Evolutionary conservation across 2,329 filamentous ascomycete species (phyloP), one percentile per base, ranked within the genome.

Genomic region (Iodosphaeria phyllophila): DNA sequence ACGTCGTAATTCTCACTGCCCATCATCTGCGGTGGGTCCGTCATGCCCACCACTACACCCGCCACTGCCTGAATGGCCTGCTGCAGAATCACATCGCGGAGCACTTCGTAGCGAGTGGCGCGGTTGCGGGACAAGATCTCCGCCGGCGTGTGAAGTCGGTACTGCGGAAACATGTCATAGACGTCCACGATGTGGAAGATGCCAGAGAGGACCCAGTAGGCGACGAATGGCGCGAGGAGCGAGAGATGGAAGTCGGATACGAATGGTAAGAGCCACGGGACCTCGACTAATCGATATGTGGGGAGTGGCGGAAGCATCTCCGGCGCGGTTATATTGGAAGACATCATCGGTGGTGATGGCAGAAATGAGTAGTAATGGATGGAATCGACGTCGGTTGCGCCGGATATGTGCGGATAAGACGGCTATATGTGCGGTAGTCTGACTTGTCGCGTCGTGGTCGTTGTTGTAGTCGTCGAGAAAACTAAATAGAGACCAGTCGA

Each of bases 101-200:
- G 69, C 4, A 92, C 83, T 41, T 93, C 75, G 53, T 67, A 79
- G 33, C 82, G 70, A 23, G 77, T 68, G 26, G 82, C 86, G 42
- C 80, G 80, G 51, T 93, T 93, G 39, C 84, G 70, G 49, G 80
- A 79, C 18, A 73, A 47, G 33, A 95, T 76, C 51, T 95, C 86
- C 26, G 82, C 83, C 9, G 89, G 89, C 0, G 89, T 95, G 53
- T 98, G 89, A 20, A 98, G 62, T 33, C 89, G 76, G 53, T 95
- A 93, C 41, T 91, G 70, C 11, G 84, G 74, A 47, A 86, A 92
- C 18, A 86, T 56, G 48, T 93, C 80, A 52, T 74, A 73, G 30
- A 72, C 58, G 52, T 98, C 89, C 42, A 95, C 72, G 37, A 73
- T 44, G 57, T 95, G 86, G 56, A 92, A 98, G 45, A 86, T 54